phyloP scores from a whole-genome alignment of 305 asterid genomes.

The Fraxinus angustifolia region DNA sequence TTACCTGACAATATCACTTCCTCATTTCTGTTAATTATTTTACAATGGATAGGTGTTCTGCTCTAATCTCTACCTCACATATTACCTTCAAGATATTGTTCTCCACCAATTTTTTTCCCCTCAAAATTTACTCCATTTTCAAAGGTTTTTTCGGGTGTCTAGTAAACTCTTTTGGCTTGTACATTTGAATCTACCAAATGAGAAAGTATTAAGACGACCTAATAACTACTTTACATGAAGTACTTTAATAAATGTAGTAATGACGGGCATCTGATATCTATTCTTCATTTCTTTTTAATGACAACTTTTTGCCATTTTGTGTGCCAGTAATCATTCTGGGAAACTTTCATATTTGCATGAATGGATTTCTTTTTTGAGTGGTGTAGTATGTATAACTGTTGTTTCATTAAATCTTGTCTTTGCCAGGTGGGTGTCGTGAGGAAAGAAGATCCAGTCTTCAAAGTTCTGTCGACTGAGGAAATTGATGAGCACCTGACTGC shows the following conservation, averaged over 20 bases:
- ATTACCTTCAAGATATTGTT: not conserved
- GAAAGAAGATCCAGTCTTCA: slow-evolving; percentile 65
- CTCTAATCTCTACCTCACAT: not conserved
- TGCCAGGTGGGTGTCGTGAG: slow-evolving; percentile 87
- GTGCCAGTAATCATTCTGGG: not conserved
- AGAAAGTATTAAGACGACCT: not conserved
- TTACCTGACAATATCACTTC: not conserved
- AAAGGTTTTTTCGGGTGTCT: not conserved
- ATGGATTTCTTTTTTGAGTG: not conserved
- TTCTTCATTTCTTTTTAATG: not conserved
- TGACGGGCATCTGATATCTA: not conserved
- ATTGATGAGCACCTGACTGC: slow-evolving; percentile 93
- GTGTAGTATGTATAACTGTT: not conserved
- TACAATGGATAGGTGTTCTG: not conserved
- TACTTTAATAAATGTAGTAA: not conserved
- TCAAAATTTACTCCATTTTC: not conserved
- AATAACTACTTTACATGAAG: not conserved
- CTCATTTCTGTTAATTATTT: not conserved
- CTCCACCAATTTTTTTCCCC: not conserved
- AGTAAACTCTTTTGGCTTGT: not conserved
- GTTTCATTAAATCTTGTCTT: slow-evolving; percentile 13
- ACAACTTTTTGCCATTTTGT: not conserved
- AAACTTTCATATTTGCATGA: not conserved
- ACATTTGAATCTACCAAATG: not conserved
- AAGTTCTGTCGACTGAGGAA: slow-evolving; percentile 80